Base-by-base conservation (phyloP, 2,329 filamentous ascomycete species). In the Ophiognomonia clavigignenti-juglandacearum region DNA sequence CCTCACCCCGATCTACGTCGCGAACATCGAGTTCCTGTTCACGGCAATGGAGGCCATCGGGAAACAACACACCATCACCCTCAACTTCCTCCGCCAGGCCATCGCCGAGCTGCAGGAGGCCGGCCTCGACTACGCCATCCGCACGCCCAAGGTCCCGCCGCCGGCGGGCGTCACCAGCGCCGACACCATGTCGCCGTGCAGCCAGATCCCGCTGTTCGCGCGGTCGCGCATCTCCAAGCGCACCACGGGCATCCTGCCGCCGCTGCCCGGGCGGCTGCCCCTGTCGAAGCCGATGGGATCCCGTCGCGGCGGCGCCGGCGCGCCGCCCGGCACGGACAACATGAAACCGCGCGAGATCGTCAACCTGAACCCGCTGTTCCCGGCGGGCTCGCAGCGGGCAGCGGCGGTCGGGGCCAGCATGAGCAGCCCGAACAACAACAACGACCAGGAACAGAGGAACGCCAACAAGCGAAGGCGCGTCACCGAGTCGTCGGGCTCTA, bases 31-130 rank as follows among this genome's bases (percentile, higher is more conserved):
- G 57, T 89, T 92, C 55, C 71, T 96, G 32, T 68, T 96, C 4
- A 75, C 79, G 16, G 86, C 86, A 4, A 90, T 96, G 80, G 82
- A 88, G 43, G 80, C 82, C 2, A 74, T 95, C 51, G 85, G 86
- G 42, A 77, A 78, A 31, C 80, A 81, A 45, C 90, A 93, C 58
- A 73, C 82, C 1, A 77, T 96, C 24, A 91, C 88, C 0, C 82
- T 85, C 37, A 88, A 87, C 0, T 96, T 96, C 61, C 70, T 95
- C n/a, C 82, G 85, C 10, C 91, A 96, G 60, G 71, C 92, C 1
- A 80, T 90, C 48, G 74, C 91, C n/a, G 91, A 96, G 56, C 78
- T 96, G 8, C 81, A 89, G 29, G 61, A 63, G 14, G 42, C 38
- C 8, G 35, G 35, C 5, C 38, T 51, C 8, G 13, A 42, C 13